Base-by-base conservation (phyloP, 1,284 basidiomycete genomes). In the Cutaneotrichosporon mucoides region DNA sequence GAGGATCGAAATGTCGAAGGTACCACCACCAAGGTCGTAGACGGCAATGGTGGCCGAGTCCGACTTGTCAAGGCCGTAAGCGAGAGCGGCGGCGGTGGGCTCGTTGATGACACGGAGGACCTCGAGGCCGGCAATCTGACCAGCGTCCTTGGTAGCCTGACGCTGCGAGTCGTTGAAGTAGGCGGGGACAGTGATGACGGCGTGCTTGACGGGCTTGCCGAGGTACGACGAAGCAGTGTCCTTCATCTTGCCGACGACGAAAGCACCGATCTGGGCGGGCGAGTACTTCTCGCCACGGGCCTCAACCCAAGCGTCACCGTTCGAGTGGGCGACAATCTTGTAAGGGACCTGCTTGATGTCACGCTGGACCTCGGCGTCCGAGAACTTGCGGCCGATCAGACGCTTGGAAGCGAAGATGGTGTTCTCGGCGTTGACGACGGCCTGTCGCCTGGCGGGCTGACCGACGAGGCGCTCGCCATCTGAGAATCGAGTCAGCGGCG, bases 111-210 rank as follows among this genome's bases (percentile, higher is more conserved):
- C 92, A 77, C 94, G 92, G 56, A 98, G 87, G 51, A 99, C 95
- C 45, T 98, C 92, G 33, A 99, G 86, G 72, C 95, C 94, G 47
- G 95, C 93, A 71, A 98, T 97, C 95, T 98, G 72, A 97, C 95
- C 95, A 66, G 95, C 93, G 75, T 99, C 95, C 83, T 97, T 98
- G 80, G 95, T 99, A 9, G 94, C 95, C 79, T 95, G 92, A 79
- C 94, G 92, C 81, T 99, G 95, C 76, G 94, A 92, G 82, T 99
- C 93, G 81, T 98, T 98, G 86, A 96, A 95, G 84, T 94, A 98
- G 56, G 95, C 95, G 59, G 95, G 95, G 72, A 98, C 94, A 52
- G 95, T 98, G 76, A 99, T 92, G 61, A 98, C 94, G 63, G 95
- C 92, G 73, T 84, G 94, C 88, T 90, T 94, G 81, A 98, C 86